These are phyloP conservation scores for Sporothrix curviconia DNA, from an alignment of 2,329 filamentous ascomycete genomes.

Conservation along the genomic window DNA sequence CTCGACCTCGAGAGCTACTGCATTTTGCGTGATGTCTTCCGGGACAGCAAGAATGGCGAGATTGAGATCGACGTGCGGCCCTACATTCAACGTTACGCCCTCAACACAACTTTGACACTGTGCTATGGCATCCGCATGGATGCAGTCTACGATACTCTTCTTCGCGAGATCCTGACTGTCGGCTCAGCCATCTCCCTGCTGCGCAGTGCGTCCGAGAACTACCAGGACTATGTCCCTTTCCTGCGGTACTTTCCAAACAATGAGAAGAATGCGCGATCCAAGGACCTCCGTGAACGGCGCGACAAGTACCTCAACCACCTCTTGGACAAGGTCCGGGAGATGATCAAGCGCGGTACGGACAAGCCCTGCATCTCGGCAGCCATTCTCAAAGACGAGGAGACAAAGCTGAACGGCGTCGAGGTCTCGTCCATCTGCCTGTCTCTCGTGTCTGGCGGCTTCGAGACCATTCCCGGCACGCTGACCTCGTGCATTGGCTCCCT, in stretches of 20 bases:
- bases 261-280: conserved; percentile 51
- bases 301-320: conserved; percentile 52
- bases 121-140: conserved; percentile 75
- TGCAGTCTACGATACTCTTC: conserved; percentile 40
- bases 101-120: conserved; percentile 70
- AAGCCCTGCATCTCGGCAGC: conserved; percentile 26
- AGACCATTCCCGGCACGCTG: conserved; percentile 73
- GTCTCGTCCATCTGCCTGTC: conserved; percentile 58
- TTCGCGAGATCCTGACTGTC: conserved; percentile 68
- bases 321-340: conserved; percentile 44
- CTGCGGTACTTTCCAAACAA: conserved; percentile 51
- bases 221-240: conserved; percentile 55
- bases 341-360: conserved; percentile 24
- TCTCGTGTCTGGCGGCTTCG: conserved; percentile 74
- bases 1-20: conserved; percentile 69
- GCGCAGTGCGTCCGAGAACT: conserved; percentile 61
- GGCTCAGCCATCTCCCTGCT: conserved; percentile 72
- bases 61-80: conserved; percentile 62
- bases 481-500: conserved; percentile 76
- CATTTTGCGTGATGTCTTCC: conserved; percentile 65
- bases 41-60: conserved; percentile 42
- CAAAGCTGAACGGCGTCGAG: conserved; percentile 48
- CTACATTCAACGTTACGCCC: conserved; percentile 68
- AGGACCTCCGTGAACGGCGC: conserved; percentile 40
- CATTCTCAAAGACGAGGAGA: conserved; percentile 23